phyloP scores from a whole-genome alignment of 352 stramenopile genomes.

The Poterioochromonas sp. region DNA sequence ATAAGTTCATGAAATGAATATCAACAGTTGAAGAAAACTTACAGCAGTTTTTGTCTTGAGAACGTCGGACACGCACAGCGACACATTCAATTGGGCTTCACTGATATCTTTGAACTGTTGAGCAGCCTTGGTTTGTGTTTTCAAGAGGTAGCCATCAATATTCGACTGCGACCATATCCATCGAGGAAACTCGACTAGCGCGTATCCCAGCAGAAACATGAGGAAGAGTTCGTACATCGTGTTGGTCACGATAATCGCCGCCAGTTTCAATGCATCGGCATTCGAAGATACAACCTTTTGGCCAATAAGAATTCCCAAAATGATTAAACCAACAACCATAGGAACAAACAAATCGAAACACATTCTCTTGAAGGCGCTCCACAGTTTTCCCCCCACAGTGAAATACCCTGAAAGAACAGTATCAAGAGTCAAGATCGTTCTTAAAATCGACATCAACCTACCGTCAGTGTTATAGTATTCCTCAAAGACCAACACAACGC shows the following conservation, averaged over 20 bases:
- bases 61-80: neutral
- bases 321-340: neutral
- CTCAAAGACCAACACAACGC: slow-evolving; percentile 6
- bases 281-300: neutral
- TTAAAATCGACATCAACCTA: neutral
- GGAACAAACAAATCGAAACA: neutral
- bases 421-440: neutral
- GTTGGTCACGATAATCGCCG: slow-evolving; percentile 6
- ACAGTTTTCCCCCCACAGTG: neutral
- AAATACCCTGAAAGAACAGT: slow-evolving; percentile 5
- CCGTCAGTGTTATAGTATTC: slow-evolving; percentile 26
- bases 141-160: neutral
- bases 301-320: slow-evolving; percentile 19
- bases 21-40: neutral
- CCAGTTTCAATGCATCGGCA: neutral
- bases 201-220: slow-evolving; percentile 28
- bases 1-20: neutral
- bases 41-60: slow-evolving; percentile 2
- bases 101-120: neutral
- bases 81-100: neutral
- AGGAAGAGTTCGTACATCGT: neutral
- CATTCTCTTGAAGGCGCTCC: neutral
- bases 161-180: neutral
- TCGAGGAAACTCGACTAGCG: neutral
- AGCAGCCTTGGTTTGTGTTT: neutral